These are phyloP conservation scores for Blepharisma undulans DNA, from an alignment of 169 alveolate species.

Conservation along the genomic window DNA sequence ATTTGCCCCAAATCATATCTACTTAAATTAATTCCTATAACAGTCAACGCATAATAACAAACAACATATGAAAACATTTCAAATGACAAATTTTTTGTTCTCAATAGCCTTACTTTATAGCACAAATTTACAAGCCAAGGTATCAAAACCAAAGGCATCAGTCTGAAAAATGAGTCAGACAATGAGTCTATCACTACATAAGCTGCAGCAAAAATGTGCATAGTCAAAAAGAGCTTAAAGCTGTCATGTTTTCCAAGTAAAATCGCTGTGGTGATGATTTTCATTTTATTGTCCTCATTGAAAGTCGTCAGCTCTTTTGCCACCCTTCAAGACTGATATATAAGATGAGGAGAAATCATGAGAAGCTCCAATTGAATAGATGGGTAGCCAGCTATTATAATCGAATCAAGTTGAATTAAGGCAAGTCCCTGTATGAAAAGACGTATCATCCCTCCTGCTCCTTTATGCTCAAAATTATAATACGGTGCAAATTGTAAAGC, in stretches of 20 bases:
- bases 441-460: neutral
- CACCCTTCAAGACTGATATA: neutral
- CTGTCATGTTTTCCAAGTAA: constrained; percentile 6
- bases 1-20: neutral
- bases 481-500: neutral
- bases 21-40: neutral
- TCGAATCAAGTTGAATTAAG: neutral
- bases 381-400: neutral
- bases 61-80: neutral
- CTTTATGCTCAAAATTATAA: neutral
- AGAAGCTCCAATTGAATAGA: neutral
- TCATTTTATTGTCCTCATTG: neutral
- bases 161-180: neutral
- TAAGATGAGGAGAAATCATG: neutral
- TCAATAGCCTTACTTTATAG: neutral
- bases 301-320: neutral
- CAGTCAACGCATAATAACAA: neutral
- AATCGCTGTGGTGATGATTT: constrained; percentile 4
- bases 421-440: neutral
- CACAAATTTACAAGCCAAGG: neutral
- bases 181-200: neutral
- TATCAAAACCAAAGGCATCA: neutral
- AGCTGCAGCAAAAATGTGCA: neutral
- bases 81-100: neutral
- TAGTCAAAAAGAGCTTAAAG: neutral